Percentiles rank a stretch among this genome's conserved stretches.
These are phyloP conservation scores for Eremochloa ophiuroides DNA, from an alignment of 176 grass and related monocot genomes.

Conservation along the genomic window DNA sequence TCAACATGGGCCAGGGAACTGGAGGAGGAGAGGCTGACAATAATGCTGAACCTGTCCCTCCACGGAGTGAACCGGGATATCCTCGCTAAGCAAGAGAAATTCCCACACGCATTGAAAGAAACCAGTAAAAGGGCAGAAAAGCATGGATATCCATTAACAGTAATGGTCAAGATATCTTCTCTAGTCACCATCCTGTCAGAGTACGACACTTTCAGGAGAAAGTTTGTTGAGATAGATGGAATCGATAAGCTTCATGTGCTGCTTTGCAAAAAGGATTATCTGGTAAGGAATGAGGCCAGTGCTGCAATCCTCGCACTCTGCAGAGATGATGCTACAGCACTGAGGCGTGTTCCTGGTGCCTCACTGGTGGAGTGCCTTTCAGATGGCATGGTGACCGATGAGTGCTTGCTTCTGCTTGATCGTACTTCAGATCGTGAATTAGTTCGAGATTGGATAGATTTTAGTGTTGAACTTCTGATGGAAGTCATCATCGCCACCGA, in stretches of 20 bases:
- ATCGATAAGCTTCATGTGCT: not conserved
- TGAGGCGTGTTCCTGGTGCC: not conserved
- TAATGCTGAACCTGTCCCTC: not conserved
- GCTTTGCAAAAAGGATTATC: not conserved
- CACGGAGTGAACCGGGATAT: not conserved
- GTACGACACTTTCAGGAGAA: not conserved
- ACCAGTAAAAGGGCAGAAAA: not conserved
- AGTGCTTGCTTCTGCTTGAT: constrained; percentile 11
- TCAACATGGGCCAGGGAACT: not conserved
- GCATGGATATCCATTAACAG: not conserved
- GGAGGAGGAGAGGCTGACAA: constrained; percentile 8
- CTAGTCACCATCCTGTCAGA: not conserved
- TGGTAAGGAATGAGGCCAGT: not conserved
- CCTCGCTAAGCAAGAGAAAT: not conserved
- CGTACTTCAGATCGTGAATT: not conserved
- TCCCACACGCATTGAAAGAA: not conserved
- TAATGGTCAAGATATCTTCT: not conserved
- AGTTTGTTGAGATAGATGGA: not conserved
- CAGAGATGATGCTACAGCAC: not conserved
- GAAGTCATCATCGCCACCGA: not conserved
- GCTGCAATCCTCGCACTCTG: not conserved
- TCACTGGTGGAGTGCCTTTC: not conserved
- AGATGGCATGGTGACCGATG: not conserved
- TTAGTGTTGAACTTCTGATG: not conserved
- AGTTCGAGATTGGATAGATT: not conserved